These are phyloP conservation scores for Cladosporium sp. DNA, from an alignment of 2,329 filamentous ascomycete species.

Conservation along the genomic window DNA sequence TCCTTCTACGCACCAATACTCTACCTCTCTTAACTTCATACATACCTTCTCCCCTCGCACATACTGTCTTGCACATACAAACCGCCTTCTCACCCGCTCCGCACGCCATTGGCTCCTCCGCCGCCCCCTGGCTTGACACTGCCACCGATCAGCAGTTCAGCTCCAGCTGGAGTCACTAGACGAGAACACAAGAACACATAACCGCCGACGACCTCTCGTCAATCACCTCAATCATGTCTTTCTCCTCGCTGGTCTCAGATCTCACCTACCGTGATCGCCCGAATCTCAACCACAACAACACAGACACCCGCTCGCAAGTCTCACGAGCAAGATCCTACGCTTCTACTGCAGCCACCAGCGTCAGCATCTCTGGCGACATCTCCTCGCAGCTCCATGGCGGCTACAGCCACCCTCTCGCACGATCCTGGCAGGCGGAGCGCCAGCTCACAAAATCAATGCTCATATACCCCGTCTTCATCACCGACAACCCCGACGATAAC, in stretches of 20 bases:
- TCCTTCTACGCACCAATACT: not conserved
- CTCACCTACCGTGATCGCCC: constrained; percentile 46
- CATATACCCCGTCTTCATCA: constrained; percentile 95
- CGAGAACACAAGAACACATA: not conserved
- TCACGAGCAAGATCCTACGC: constrained; percentile 48
- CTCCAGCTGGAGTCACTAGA: not conserved
- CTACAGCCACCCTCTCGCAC: constrained; percentile 48
- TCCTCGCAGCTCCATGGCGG: constrained; percentile 50
- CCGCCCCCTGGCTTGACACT: not conserved
- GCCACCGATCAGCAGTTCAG: not conserved
- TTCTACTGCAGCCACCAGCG: constrained; percentile 50
- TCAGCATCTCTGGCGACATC: constrained; percentile 50
- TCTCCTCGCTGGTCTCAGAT: constrained; percentile 50
- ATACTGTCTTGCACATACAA: not conserved
- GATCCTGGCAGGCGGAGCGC: constrained; percentile 50
- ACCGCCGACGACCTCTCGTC: no score
- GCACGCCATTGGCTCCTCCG: not conserved
- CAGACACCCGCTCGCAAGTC: constrained; percentile 43
- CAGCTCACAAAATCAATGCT: constrained; percentile 74
- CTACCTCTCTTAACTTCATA: not conserved
- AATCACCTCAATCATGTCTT: constrained; percentile 39
- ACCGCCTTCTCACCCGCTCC: not conserved
- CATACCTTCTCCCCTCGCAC: not conserved
- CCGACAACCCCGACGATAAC: constrained; percentile 90
- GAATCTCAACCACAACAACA: constrained; percentile 39